Percentiles rank a stretch among this genome's conserved stretches.
Conservation (phyloP, 805 yeast species). For the Yarrowia sp. region DNA sequence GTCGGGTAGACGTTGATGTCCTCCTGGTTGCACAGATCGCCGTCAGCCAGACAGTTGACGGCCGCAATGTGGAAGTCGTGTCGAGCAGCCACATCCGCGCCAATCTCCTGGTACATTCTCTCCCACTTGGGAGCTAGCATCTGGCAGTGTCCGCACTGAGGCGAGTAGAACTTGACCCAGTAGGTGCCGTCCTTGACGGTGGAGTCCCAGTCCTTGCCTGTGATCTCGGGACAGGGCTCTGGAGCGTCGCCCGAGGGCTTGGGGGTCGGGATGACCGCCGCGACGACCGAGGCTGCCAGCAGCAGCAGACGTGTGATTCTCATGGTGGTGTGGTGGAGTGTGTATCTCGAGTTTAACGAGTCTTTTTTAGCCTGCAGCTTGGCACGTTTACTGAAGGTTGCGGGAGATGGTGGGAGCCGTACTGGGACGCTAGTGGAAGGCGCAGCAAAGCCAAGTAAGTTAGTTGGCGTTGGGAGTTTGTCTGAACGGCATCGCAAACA, state of each 20-base stretch:
- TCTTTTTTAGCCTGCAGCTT: not conserved
- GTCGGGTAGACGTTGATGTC: constrained; percentile 66
- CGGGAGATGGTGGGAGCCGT: not conserved
- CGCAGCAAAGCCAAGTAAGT: not conserved
- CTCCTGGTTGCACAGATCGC: constrained; percentile 77
- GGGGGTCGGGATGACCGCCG: constrained; percentile 7
- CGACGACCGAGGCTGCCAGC: constrained; percentile 6
- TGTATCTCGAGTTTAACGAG: not conserved
- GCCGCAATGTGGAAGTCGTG: constrained; percentile 59
- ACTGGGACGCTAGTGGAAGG: not conserved
- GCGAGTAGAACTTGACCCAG: constrained; percentile 86
- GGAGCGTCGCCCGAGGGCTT: not conserved
- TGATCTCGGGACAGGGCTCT: constrained; percentile 37
- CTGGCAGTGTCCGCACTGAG: constrained; percentile 82
- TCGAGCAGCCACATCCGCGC: constrained; percentile 43
- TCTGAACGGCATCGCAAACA: too few species aligned
- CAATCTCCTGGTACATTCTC: constrained; percentile 52
- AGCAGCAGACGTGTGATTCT: constrained; percentile 12
- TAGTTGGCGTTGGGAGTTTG: not conserved
- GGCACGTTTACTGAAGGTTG: not conserved
- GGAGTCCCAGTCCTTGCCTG: constrained; percentile 49
- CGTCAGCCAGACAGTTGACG: constrained; percentile 82
- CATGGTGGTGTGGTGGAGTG: not conserved
- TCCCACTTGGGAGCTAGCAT: constrained; percentile 82
- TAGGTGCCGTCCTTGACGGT: constrained; percentile 55